Conservation (phyloP, 2,329 filamentous ascomycete species). For the Lizonia empirigonia region DNA sequence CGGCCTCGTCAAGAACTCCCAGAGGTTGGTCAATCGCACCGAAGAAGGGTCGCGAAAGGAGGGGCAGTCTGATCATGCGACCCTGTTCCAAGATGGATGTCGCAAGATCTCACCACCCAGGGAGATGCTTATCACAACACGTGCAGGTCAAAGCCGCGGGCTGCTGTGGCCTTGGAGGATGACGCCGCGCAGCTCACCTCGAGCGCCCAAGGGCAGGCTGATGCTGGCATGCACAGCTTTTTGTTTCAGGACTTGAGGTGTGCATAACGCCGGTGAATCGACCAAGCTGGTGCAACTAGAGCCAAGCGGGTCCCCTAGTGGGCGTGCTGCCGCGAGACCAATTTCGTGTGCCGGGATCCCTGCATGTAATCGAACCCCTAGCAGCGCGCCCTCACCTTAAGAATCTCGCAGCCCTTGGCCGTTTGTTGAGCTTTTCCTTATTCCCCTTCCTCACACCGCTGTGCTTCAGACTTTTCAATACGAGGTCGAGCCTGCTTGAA, state of each 20-base stretch:
- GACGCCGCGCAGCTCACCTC: constrained; percentile 7
- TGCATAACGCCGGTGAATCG: constrained; percentile 43
- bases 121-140: constrained; percentile 20
- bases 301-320: constrained; percentile 39
- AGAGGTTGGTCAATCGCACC: constrained; percentile 25
- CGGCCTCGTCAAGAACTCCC: constrained; percentile 31
- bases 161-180: constrained; percentile 11
- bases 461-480: constrained; percentile 30
- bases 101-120: constrained; percentile 20
- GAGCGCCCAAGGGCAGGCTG: constrained; percentile 9
- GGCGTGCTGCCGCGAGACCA: constrained; percentile 39
- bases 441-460: constrained; percentile 42
- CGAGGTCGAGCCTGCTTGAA: constrained; percentile 38
- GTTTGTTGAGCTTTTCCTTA: constrained; percentile 33
- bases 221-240: constrained; percentile 32
- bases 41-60: constrained; percentile 24
- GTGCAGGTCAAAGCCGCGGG: constrained; percentile 13
- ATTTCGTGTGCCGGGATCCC: constrained; percentile 42
- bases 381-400: constrained; percentile 47
- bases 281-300: constrained; percentile 30
- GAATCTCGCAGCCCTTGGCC: constrained; percentile 40
- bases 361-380: constrained; percentile 42
- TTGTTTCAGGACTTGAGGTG: constrained; percentile 33
- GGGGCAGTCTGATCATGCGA: constrained; percentile 38
- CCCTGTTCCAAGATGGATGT: constrained; percentile 21